Conservation (phyloP, 1,284 basidiomycete genomes). For the Ceratobasidium sp. region DNA sequence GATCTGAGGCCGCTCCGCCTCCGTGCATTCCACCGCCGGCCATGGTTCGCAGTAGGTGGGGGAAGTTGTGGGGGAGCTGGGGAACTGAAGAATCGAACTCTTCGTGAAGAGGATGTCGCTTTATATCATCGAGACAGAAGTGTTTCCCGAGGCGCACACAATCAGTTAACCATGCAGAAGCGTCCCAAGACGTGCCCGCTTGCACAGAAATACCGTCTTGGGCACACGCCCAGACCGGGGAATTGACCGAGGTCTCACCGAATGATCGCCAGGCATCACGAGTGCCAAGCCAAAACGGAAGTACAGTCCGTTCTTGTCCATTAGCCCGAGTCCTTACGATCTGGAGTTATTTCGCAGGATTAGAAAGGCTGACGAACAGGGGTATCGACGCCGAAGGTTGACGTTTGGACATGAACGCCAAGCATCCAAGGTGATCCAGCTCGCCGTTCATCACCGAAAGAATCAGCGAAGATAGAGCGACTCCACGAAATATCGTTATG, state of each 20-base stretch:
- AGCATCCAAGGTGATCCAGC: background rate
- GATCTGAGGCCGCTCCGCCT: conserved; percentile 50
- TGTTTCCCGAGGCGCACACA: background rate
- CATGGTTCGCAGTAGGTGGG: conserved; percentile 17
- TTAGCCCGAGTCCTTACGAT: background rate
- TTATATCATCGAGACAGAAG: conserved; percentile 24
- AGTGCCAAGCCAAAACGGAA: background rate
- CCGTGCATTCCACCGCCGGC: conserved; percentile 32
- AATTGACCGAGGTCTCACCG: conserved; percentile 27
- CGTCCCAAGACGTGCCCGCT: background rate
- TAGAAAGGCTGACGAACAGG: background rate
- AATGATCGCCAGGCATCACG: conserved; percentile 17
- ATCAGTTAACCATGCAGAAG: background rate
- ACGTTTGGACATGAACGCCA: background rate
- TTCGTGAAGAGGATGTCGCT: conserved; percentile 9
- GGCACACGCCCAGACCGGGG: background rate
- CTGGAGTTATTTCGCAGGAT: background rate
- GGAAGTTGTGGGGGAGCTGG: conserved; percentile 19
- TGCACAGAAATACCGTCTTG: background rate
- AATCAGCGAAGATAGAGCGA: conserved; percentile 13
- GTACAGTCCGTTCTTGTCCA: conserved; percentile 6
- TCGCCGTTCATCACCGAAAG: conserved; percentile 2
- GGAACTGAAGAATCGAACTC: conserved; percentile 11
- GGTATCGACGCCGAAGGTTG: background rate
- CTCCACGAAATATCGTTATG: background rate